Conservation (phyloP, 2,329 filamentous ascomycete species). For the Dactylellina cionopaga region DNA sequence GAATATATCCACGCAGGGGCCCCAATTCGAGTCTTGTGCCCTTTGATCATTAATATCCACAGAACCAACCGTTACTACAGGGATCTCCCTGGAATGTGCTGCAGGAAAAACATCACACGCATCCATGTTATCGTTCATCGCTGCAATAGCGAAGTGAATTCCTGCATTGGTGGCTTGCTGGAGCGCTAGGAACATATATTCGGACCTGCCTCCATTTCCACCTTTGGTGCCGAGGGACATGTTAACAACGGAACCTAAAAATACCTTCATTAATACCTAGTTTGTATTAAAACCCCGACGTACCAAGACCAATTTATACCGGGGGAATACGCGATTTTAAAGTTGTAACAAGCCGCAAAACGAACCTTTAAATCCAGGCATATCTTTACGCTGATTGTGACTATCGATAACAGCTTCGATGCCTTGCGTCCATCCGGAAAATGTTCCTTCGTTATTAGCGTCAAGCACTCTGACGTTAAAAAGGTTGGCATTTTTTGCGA, state of each 20-base stretch:
- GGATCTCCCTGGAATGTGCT: too few relatives aligned
- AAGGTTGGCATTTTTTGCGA: constrained; percentile 59
- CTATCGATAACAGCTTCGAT: constrained; percentile 63
- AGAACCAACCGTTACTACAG: neutral
- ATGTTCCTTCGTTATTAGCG: constrained; percentile 64
- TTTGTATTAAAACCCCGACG: too few relatives aligned
- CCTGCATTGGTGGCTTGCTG: constrained; percentile 63
- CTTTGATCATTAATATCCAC: neutral
- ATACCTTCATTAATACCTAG: neutral
- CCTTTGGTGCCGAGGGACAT: constrained; percentile 65
- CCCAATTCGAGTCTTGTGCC: neutral
- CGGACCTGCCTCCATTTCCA: too few relatives aligned
- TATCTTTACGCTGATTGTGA: constrained; percentile 7
- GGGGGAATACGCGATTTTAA: too few relatives aligned
- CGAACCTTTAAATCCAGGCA: constrained; percentile 35
- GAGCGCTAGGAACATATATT: constrained; percentile 66
- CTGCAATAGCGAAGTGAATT: constrained; percentile 67
- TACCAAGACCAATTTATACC: too few relatives aligned
- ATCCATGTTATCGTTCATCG: constrained; percentile 66
- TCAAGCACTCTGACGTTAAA: constrained; percentile 67
- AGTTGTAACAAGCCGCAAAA: constrained; percentile 57
- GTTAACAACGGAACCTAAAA: constrained; percentile 62
- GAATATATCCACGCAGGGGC: neutral
- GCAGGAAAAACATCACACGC: constrained; percentile 57
- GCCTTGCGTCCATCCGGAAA: constrained; percentile 68